A percentile compares a stretch with the other conserved stretches of the same genome.
These are phyloP conservation scores for Hepatocystis sp. DNA, from an alignment of 169 alveolate genomes.

Conservation along the genomic window DNA sequence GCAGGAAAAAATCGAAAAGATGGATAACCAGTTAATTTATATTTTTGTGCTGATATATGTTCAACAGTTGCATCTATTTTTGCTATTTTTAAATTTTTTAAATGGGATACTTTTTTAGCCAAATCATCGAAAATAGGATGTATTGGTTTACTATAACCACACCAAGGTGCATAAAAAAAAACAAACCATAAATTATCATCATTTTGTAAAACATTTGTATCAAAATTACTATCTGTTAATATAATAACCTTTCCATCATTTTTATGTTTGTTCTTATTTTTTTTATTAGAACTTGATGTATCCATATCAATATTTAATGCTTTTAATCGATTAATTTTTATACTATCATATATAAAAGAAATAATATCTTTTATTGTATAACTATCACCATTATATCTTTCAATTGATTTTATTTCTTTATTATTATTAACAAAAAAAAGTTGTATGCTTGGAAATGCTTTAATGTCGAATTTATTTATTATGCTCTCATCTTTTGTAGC, in stretches of 20 bases:
- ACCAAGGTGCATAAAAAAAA: constrained; percentile 97
- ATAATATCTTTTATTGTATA: constrained; percentile 80
- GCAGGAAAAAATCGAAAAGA: constrained; percentile 92
- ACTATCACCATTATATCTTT: constrained; percentile 78
- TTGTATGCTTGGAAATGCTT: constrained; percentile 93
- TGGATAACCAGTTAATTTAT: constrained; percentile 84
- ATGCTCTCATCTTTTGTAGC: constrained; percentile 86
- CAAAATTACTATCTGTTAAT: constrained; percentile 82
- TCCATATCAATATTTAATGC: constrained; percentile 47
- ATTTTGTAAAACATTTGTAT: constrained; percentile 81
- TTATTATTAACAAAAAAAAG: constrained; percentile 83
- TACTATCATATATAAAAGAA: constrained; percentile 82
- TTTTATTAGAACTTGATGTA: constrained; percentile 19
- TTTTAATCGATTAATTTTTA: constrained; percentile 75
- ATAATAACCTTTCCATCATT: constrained; percentile 78
- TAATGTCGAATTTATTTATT: constrained; percentile 81
- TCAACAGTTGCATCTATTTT: constrained; percentile 87
- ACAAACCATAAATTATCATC: constrained; percentile 86
- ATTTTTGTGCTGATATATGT: constrained; percentile 78
- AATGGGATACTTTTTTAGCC: constrained; percentile 88
- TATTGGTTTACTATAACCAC: constrained; percentile 97
- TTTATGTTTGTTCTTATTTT: constrained; percentile 55
- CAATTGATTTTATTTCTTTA: constrained; percentile 36
- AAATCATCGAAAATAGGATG: constrained; percentile 96
- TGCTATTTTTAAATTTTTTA: constrained; percentile 85